Evolutionary conservation across 1,139 yeast genomes (phyloP).

Genomic region (Yamadazyma atlantica): DNA sequence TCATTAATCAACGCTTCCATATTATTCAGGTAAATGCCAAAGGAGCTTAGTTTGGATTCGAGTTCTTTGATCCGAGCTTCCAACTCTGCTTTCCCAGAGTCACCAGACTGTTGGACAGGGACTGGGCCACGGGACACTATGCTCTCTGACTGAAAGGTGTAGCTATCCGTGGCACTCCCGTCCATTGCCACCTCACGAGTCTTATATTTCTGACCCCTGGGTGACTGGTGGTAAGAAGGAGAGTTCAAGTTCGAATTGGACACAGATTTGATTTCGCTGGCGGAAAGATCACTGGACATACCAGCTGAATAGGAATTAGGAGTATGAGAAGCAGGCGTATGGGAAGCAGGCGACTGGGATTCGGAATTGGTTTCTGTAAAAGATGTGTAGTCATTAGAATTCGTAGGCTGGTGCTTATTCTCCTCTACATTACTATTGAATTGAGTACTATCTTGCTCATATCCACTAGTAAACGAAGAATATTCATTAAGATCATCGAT

Average conservation of each 20-base stretch:
- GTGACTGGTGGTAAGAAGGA: constrained; percentile 1
- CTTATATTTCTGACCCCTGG: not conserved
- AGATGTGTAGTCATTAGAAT: constrained; percentile 27
- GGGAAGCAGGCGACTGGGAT: too few species aligned
- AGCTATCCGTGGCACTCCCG: too few species aligned
- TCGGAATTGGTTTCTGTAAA: constrained; percentile 10
- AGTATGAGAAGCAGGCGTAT: too few species aligned
- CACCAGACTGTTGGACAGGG: not conserved
- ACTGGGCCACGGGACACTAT: not conserved
- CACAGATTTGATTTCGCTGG: not conserved
- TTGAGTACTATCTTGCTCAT: constrained; percentile 23
- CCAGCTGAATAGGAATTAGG: too few species aligned
- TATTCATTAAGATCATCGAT: constrained; percentile 21
- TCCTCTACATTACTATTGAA: constrained; percentile 15
- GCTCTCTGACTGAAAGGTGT: constrained; percentile 20
- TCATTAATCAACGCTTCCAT: constrained; percentile 15
- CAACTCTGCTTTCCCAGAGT: constrained; percentile 5
- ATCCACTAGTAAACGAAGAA: constrained; percentile 38
- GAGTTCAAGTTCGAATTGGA: constrained; percentile 1
- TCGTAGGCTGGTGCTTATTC: constrained; percentile 7
- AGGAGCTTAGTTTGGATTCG: constrained; percentile 11
- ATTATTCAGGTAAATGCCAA: constrained; percentile 10
- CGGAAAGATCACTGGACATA: too few species aligned
- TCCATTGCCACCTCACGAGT: too few species aligned
- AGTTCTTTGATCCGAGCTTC: constrained; percentile 11